A percentile compares a stretch with the other conserved stretches of the same genome.
Evolutionary conservation across 2,329 filamentous ascomycete species (phyloP).

Genomic region (Pezizomycotina sp.): DNA sequence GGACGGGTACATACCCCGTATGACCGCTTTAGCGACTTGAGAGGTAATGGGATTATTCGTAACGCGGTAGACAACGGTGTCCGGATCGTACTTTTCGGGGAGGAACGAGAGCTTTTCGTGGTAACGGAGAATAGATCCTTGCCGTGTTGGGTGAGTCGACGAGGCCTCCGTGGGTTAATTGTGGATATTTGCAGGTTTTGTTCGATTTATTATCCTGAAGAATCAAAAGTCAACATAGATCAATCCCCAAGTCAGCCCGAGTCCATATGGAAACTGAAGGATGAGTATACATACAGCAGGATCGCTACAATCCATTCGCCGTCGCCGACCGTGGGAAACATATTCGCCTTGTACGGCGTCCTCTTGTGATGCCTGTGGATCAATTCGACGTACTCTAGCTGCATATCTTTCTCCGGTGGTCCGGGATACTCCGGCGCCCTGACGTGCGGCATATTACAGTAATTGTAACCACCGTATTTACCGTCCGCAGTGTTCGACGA

Average conservation of each 20-base stretch:
- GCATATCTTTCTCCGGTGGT: slow-evolving; percentile 37
- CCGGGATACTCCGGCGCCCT: slow-evolving; percentile 46
- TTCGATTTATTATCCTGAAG: slow-evolving; percentile 49
- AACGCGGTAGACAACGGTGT: slow-evolving; percentile 48
- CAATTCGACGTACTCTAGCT: slow-evolving; percentile 55
- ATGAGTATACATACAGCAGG: slow-evolving; percentile 51
- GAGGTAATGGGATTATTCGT: slow-evolving; percentile 71
- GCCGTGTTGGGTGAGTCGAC: slow-evolving; percentile 61
- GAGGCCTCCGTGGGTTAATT: slow-evolving; percentile 56
- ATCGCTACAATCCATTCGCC: slow-evolving; percentile 58
- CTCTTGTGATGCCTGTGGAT: slow-evolving; percentile 75
- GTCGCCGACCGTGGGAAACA: slow-evolving; percentile 54
- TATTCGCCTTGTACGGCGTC: slow-evolving; percentile 62
- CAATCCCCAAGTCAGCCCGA: slow-evolving; percentile 50
- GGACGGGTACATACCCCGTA: slow-evolving; percentile 49
- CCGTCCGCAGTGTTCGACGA: too few species aligned
- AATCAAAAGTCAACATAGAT: slow-evolving; percentile 48
- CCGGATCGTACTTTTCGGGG: slow-evolving; percentile 34
- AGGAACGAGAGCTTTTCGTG: slow-evolving; percentile 51
- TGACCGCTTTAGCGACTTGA: slow-evolving; percentile 60
- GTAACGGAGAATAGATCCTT: slow-evolving; percentile 65
- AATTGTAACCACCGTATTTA: slow-evolving; percentile 54
- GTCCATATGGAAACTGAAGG: slow-evolving; percentile 40
- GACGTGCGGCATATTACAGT: slow-evolving; percentile 81
- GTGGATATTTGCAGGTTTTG: slow-evolving; percentile 66